Evolutionary conservation across 2,329 filamentous ascomycete species (phyloP).

Genomic region (Capronia americana): DNA sequence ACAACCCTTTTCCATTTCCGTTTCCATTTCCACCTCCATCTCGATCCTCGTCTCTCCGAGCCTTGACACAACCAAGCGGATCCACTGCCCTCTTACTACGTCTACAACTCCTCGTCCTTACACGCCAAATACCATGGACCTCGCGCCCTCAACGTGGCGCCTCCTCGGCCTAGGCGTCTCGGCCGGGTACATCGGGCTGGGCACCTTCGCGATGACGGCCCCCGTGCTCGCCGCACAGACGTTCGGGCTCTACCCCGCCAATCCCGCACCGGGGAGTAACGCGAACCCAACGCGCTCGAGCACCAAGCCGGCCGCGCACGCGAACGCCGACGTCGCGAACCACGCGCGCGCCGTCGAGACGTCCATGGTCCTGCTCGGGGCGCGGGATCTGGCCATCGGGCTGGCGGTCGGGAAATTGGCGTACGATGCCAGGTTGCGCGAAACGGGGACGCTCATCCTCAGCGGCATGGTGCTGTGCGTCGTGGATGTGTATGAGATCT

Average conservation of each 20-base stretch:
- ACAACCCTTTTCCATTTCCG: no score
- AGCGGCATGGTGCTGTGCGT: slow-evolving; percentile 30
- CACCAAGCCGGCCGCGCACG: slow-evolving; percentile 1
- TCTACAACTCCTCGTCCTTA: neutral
- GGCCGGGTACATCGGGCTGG: slow-evolving; percentile 31
- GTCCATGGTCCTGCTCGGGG: slow-evolving; percentile 33
- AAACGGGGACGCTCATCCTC: slow-evolving; percentile 31
- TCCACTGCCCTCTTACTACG: no score
- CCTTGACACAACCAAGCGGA: no score
- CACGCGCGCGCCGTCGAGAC: slow-evolving; percentile 17
- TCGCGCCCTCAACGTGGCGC: slow-evolving; percentile 33
- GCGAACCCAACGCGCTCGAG: slow-evolving; percentile 4
- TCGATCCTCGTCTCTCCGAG: no score
- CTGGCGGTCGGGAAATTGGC: slow-evolving; percentile 51
- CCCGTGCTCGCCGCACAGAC: slow-evolving; percentile 17
- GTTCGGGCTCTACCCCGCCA: slow-evolving; percentile 29
- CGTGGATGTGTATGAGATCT: slow-evolving; percentile 28
- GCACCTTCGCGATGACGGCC: slow-evolving; percentile 22
- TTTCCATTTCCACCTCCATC: no score
- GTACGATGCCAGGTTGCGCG: slow-evolving; percentile 46
- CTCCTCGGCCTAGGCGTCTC: slow-evolving; percentile 30
- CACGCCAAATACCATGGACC: slow-evolving; percentile 16
- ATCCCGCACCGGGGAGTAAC: neutral
- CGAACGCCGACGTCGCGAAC: slow-evolving; percentile 15
- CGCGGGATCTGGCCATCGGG: slow-evolving; percentile 33